Conservation (phyloP, 129 eudicot genomes). For the Heracleum sosnowskyi region DNA sequence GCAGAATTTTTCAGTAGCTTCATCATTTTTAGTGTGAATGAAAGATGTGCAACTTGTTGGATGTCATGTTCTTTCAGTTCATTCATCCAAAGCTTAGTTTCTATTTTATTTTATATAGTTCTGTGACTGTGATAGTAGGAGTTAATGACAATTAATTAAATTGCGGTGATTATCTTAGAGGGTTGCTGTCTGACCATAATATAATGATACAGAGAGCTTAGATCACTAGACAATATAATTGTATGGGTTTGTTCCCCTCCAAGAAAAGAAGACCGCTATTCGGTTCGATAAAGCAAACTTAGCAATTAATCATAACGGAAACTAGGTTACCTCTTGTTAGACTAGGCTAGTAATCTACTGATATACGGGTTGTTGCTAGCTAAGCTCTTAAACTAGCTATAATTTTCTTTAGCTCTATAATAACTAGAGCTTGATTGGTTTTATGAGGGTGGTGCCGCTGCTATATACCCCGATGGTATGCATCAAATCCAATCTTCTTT, state of each 20-base stretch:
- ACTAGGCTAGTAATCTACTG: neutral
- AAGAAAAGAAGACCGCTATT: neutral
- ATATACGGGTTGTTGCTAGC: neutral
- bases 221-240: no score
- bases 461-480: conserved; percentile 93
- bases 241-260: conserved; percentile 17
- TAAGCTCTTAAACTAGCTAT: neutral
- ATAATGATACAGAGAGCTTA: no score
- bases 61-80: no score
- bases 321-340: neutral
- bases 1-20: no score
- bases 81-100: no score
- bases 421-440: conserved; percentile 69
- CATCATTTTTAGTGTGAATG: no score
- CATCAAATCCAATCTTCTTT: conserved; percentile 7
- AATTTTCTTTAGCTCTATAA: neutral
- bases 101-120: no score
- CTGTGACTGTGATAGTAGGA: no score
- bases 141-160: no score
- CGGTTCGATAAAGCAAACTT: neutral
- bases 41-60: no score
- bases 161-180: no score
- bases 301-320: neutral
- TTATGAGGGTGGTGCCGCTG: conserved; percentile 74
- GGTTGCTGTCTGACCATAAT: no score